These are phyloP conservation scores for Stereum hirsutum DNA, from an alignment of 1,284 basidiomycete genomes.

Conservation along the genomic window DNA sequence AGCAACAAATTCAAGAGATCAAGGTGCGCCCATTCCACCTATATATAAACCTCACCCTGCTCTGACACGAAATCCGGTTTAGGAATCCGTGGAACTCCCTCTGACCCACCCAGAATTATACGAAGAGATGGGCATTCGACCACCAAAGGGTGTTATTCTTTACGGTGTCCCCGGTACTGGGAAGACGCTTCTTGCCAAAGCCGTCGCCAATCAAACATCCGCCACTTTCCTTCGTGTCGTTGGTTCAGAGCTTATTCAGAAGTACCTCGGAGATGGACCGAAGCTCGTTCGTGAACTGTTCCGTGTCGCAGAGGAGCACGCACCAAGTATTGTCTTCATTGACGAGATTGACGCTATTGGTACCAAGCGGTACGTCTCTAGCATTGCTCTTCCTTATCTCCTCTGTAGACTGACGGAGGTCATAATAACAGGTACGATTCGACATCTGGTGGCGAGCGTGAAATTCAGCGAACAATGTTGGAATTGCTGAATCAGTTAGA, in stretches of 20 bases:
- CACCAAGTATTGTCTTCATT: conserved; percentile 98
- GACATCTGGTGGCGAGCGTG: conserved; percentile 94
- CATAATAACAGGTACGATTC: conserved; percentile 81
- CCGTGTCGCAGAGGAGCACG: conserved; percentile 94
- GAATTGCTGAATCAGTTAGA: conserved; percentile 98
- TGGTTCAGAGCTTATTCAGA: conserved; percentile 75
- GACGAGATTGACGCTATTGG: conserved; percentile 99
- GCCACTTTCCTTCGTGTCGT: conserved; percentile 98
- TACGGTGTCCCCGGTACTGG: conserved; percentile 99
- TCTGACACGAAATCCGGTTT: not conserved
- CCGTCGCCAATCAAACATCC: conserved; percentile 89
- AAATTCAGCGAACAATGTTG: conserved; percentile 99
- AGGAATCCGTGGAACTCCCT: conserved; percentile 98
- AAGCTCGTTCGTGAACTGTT: conserved; percentile 98
- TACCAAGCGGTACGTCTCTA: conserved; percentile 76
- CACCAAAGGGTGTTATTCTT: conserved; percentile 98
- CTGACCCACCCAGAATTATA: conserved; percentile 98
- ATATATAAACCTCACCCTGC: too few species aligned
- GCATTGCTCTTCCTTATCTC: not conserved
- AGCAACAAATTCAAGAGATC: conserved; percentile 97
- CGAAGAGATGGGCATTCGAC: conserved; percentile 99
- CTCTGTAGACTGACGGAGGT: not conserved
- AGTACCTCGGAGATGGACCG: conserved; percentile 96
- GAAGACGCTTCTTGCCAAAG: conserved; percentile 96
- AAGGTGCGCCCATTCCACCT: conserved; percentile 76